Percentiles rank a stretch among this genome's conserved stretches.
Evolutionary conservation across 331 rosid species (phyloP).

Genomic region (Malus hybrid): DNA sequence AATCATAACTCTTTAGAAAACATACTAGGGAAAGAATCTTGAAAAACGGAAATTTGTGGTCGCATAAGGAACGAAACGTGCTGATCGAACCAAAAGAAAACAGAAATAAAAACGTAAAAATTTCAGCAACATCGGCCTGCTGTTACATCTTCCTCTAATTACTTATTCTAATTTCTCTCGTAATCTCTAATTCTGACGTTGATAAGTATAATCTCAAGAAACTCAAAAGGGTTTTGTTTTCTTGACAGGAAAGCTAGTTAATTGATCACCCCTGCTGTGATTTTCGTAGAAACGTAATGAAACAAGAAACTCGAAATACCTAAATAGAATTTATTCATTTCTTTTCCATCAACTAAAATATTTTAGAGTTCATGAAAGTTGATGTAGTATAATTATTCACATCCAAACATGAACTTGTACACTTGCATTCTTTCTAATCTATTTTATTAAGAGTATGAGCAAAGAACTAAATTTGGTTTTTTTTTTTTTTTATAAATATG

Average conservation of each 20-base stretch:
- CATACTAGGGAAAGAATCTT: background rate
- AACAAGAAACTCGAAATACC: background rate
- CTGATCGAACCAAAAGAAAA: background rate
- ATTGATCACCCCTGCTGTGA: no score
- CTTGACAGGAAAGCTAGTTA: no score
- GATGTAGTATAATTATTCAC: no score
- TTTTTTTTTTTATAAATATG: no score
- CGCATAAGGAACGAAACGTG: constrained; percentile 20
- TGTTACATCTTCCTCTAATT: constrained; percentile 5
- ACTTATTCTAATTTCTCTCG: background rate
- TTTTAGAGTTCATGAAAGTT: no score
- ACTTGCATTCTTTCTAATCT: background rate
- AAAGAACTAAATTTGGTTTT: no score
- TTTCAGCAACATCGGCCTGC: background rate
- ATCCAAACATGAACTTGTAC: no score
- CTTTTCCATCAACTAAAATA: background rate
- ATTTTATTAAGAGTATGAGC: no score
- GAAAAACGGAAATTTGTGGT: constrained; percentile 3
- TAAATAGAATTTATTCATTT: background rate
- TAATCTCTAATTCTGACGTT: background rate
- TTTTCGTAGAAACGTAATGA: no score
- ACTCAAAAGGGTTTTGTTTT: no score
- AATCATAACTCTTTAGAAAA: background rate
- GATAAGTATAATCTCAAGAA: background rate
- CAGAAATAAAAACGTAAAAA: background rate